Evolutionary conservation across 2,329 filamentous ascomycete species (phyloP).

Genomic region (Aureobasidium melanogenum): DNA sequence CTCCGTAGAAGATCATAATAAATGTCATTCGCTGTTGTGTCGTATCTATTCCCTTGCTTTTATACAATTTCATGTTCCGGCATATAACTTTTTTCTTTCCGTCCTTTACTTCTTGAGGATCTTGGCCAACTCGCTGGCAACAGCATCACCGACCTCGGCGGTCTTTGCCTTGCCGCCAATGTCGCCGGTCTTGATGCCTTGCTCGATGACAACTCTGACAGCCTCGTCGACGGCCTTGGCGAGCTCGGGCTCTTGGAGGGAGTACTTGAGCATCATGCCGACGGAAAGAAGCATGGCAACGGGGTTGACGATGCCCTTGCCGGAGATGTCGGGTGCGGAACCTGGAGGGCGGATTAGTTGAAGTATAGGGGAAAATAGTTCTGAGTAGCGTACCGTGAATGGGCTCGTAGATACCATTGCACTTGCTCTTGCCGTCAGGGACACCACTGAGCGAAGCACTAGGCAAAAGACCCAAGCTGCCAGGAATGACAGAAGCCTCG

Average conservation of each 20-base stretch:
- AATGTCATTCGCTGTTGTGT: neutral
- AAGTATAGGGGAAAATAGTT: conserved; percentile 1
- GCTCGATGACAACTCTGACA: conserved; percentile 70
- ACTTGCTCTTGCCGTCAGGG: conserved; percentile 72
- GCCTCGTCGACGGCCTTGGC: conserved; percentile 73
- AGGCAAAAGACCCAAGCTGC: conserved; percentile 78
- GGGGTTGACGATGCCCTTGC: conserved; percentile 85
- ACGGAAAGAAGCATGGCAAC: conserved; percentile 85
- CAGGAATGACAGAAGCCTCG: conserved; percentile 89
- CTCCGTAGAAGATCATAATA: neutral
- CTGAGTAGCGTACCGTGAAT: conserved; percentile 64
- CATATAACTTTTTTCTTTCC: neutral
- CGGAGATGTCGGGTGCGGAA: conserved; percentile 87
- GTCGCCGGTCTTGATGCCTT: conserved; percentile 70
- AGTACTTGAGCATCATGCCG: conserved; percentile 95
- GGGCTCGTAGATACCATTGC: conserved; percentile 95
- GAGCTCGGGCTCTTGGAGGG: conserved; percentile 68
- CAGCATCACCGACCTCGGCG: conserved; percentile 70
- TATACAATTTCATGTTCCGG: neutral
- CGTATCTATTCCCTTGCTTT: neutral
- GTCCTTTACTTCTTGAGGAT: conserved; percentile 42
- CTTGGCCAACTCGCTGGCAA: conserved; percentile 64
- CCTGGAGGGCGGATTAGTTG: conserved; percentile 37
- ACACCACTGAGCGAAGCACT: conserved; percentile 80
- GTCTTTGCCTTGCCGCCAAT: conserved; percentile 72